Base-by-base conservation (phyloP, 306 rosid genomes). In the Ochetophila trinervis region DNA sequence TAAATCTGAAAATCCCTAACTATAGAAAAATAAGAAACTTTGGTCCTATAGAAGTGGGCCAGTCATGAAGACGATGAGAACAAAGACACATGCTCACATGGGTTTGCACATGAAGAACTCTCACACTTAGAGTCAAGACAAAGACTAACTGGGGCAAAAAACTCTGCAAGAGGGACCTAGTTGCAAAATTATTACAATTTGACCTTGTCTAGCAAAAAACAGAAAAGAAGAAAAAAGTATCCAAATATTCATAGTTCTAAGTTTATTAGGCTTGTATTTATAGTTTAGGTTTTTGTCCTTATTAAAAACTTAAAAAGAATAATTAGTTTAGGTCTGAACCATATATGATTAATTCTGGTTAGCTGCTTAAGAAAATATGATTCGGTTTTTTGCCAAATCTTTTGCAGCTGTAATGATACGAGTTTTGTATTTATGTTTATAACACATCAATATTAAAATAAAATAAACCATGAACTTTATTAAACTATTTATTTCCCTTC, bases 41-140 rank as follows among this genome's bases (percentile, higher is more conserved):
- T 40, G 74, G 53, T 36, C 24, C 63, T 54, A 17, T 51, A 78
- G 68, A 42, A 42, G 67, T 52, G 73, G 63, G 68, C 65, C n/a
- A 70, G 69, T 58, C 42, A 20, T 16, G 64, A 64, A 54, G 45
- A 72, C 42, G 83, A 88, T 81, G 21, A 74, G 67, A 80, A 70
- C 70, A 49, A 22, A 20, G 52, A 72, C 95, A 91, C 90, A 81
- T 91, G 90, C 17, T 71, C 91, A 84, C 97, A 86, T 88, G 97
- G 88, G 62, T 53, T 67, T 30, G 87, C 96, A 88, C 96, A 82
- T 88, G 89, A 66, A 58, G 64, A 60, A 30, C 76, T 66, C 78
- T 67, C 53, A 45, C 37, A 53, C 63, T 53, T 49, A 58, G 23
- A 22, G 70, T 71, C 56, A 68, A 68, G 88, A 85, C 90, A 83